Percentiles rank a stretch among this genome's conserved stretches.
phyloP scores from a whole-genome alignment of 2,329 filamentous ascomycete species.

The Calycina herbarum region DNA sequence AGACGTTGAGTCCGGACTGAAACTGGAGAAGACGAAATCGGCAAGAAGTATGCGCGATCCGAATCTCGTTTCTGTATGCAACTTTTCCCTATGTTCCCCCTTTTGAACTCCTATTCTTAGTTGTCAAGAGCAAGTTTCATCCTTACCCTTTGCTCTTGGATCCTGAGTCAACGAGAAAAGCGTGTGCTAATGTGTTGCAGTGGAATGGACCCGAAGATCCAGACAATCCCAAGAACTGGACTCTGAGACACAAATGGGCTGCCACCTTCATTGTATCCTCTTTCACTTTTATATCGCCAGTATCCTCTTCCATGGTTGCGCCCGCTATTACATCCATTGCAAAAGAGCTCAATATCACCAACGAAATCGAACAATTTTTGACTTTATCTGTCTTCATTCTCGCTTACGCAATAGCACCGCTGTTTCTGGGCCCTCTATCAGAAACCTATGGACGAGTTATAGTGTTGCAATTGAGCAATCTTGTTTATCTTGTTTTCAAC shows the following conservation, averaged over 20 bases:
- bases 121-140: too few species aligned
- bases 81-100: too few species aligned
- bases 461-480: constrained; percentile 45
- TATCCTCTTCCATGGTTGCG: constrained; percentile 54
- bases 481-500: constrained; percentile 54
- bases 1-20: constrained; percentile 14
- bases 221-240: constrained; percentile 18
- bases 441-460: constrained; percentile 47
- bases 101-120: too few species aligned
- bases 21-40: constrained; percentile 16
- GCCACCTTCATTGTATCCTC: constrained; percentile 49
- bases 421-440: constrained; percentile 60
- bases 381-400: constrained; percentile 47
- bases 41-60: constrained; percentile 15
- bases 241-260: constrained; percentile 43
- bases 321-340: constrained; percentile 51
- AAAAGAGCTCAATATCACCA: constrained; percentile 51
- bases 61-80: constrained; percentile 15
- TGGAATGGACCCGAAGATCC: constrained; percentile 26
- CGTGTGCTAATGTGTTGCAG: too few species aligned
- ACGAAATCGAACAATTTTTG: constrained; percentile 47
- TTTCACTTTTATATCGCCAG: constrained; percentile 51
- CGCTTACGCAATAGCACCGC: constrained; percentile 46
- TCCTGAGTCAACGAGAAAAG: too few species aligned
- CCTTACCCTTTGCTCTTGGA: too few species aligned